Conservation (phyloP, 306 rosid genomes). For the Purshia tridentata region DNA sequence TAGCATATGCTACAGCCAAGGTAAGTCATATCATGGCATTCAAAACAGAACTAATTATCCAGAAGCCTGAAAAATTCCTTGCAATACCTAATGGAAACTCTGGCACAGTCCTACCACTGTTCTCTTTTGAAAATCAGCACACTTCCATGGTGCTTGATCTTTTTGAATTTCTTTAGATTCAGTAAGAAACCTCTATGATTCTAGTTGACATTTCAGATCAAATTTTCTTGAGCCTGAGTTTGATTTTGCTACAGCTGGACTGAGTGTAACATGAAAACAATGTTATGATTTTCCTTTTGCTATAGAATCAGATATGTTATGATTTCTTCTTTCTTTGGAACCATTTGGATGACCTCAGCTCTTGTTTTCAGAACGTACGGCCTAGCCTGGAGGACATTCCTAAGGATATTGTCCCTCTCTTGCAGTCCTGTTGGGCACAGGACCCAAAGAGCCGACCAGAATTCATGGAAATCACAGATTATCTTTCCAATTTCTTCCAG, state of each 20-base stretch:
- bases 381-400: slow-evolving; percentile 57
- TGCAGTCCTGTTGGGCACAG: slow-evolving; percentile 62
- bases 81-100: neutral
- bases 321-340: neutral
- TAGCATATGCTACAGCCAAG: slow-evolving; percentile 57
- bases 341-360: slow-evolving; percentile 17
- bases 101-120: neutral
- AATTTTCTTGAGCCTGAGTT: neutral
- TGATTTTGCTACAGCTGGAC: neutral
- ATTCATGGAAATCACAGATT: slow-evolving; percentile 39
- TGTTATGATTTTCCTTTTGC: neutral
- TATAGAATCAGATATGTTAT: neutral
- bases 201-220: slow-evolving; percentile 1
- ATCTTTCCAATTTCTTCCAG: slow-evolving; percentile 27
- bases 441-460: slow-evolving; percentile 58
- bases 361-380: slow-evolving; percentile 41
- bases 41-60: neutral
- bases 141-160: neutral
- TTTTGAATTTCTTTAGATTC: neutral
- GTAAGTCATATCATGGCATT: slow-evolving; percentile 30
- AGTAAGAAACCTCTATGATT: neutral
- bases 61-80: neutral
- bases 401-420: slow-evolving; percentile 29
- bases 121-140: neutral
- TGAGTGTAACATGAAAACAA: neutral